These are phyloP conservation scores for Leccinum angustisporum DNA, from an alignment of 1,284 basidiomycete genomes.

Conservation along the genomic window DNA sequence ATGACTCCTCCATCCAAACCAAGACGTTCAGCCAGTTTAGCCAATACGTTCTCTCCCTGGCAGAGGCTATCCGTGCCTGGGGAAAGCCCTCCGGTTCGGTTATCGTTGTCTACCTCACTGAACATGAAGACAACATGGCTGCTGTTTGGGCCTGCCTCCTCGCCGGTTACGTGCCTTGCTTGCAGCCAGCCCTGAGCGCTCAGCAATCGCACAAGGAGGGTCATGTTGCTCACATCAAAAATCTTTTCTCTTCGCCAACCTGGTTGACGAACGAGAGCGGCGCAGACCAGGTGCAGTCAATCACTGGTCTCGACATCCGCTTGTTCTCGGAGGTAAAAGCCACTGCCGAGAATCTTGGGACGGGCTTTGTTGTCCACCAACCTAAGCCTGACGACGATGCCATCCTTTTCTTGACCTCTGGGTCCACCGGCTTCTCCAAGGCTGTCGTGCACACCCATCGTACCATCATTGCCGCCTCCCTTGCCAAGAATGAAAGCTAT, in stretches of 20 bases:
- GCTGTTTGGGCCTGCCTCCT: conserved; percentile 35
- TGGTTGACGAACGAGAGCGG: conserved; percentile 35
- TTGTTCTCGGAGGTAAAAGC: conserved; percentile 26
- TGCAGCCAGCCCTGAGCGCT: conserved; percentile 34
- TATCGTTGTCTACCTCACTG: conserved; percentile 32
- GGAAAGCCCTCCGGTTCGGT: conserved; percentile 30
- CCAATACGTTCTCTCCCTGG: conserved; percentile 19
- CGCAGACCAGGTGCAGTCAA: conserved; percentile 30
- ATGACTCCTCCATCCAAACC: conserved; percentile 32
- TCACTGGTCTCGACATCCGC: conserved; percentile 31
- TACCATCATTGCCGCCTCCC: conserved; percentile 27
- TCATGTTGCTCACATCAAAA: conserved; percentile 31
- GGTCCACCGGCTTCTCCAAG: conserved; percentile 32
- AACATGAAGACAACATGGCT: conserved; percentile 36
- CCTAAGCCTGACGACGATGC: conserved; percentile 29
- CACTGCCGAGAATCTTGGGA: conserved; percentile 8
- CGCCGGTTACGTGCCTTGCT: conserved; percentile 31
- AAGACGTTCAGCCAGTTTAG: conserved; percentile 31
- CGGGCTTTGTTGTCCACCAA: conserved; percentile 17
- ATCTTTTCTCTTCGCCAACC: conserved; percentile 27
- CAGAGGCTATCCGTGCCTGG: conserved; percentile 19
- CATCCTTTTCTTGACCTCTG: conserved; percentile 30
- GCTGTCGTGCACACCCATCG: conserved; percentile 29
- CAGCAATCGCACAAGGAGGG: conserved; percentile 35
- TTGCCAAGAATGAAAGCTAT: conserved; percentile 27